Conservation (phyloP, 331 rosid genomes). For the Malus hybrid region DNA sequence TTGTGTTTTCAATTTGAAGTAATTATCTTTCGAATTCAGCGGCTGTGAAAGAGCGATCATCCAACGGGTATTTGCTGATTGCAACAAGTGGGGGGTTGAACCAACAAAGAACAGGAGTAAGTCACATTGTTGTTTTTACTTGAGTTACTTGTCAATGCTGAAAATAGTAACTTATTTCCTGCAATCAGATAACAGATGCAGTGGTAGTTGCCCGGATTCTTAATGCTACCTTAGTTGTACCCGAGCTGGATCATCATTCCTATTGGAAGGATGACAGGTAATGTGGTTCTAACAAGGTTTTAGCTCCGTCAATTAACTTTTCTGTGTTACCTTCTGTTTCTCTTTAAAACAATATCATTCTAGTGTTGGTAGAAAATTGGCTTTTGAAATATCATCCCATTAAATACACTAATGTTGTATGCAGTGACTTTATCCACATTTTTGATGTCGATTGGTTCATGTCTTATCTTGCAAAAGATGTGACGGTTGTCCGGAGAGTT, state of each 20-base stretch:
- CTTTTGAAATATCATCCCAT: not conserved
- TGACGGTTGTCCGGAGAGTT: conserved; percentile 76
- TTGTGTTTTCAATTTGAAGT: not conserved
- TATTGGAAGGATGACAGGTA: conserved; percentile 96
- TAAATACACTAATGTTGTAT: conserved; percentile 9
- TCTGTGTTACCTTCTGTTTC: not conserved
- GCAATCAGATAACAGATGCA: conserved; percentile 89
- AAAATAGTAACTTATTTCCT: conserved; percentile 23
- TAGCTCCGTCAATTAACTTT: not conserved
- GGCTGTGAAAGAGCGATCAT: conserved; percentile 44
- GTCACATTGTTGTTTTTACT: conserved; percentile 17
- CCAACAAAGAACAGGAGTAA: conserved; percentile 97
- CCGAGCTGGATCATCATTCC: conserved; percentile 94
- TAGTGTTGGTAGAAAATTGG: not conserved
- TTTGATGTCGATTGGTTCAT: conserved; percentile 90
- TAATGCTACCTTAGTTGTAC: conserved; percentile 93
- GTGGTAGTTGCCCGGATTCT: conserved; percentile 93
- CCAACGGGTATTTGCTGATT: conserved; percentile 89
- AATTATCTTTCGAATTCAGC: conserved; percentile 37
- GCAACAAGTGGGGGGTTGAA: conserved; percentile 96
- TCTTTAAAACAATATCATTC: not conserved
- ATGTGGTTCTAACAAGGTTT: not conserved
- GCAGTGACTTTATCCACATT: conserved; percentile 80
- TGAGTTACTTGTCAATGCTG: not conserved
- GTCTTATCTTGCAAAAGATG: conserved; percentile 81